Evolutionary conservation across 2,329 filamentous ascomycete genomes (phyloP).

Genomic region (Neocucurbitaria cava): DNA sequence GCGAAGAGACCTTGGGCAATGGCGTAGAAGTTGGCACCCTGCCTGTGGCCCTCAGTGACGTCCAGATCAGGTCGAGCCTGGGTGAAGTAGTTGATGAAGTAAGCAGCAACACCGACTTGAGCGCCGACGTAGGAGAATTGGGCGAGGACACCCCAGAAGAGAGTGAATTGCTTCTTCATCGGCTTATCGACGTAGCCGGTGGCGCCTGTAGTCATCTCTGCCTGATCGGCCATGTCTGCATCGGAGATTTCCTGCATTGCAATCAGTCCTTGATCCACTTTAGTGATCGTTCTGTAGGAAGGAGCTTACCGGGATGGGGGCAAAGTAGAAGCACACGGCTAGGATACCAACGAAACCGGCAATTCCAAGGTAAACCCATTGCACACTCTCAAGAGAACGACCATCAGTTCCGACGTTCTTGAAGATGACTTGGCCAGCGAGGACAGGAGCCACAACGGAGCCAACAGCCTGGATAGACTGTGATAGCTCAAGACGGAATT

Average conservation of each 20-base stretch:
- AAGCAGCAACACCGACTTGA: conserved; percentile 63
- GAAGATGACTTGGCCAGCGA: conserved; percentile 78
- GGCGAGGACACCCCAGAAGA: conserved; percentile 45
- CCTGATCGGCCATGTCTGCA: conserved; percentile 63
- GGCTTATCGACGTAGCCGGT: conserved; percentile 66
- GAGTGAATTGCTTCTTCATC: conserved; percentile 65
- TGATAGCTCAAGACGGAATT: conserved; percentile 78
- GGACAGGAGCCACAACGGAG: conserved; percentile 74
- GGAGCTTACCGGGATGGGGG: conserved; percentile 67
- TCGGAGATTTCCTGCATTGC: conserved; percentile 80
- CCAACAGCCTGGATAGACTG: conserved; percentile 81
- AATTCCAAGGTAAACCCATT: conserved; percentile 83
- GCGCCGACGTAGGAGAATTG: conserved; percentile 64
- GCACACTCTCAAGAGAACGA: conserved; percentile 69
- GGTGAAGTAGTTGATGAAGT: conserved; percentile 50
- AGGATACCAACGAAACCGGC: conserved; percentile 74
- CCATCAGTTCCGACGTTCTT: conserved; percentile 63
- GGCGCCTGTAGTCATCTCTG: conserved; percentile 46
- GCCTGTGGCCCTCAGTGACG: conserved; percentile 34
- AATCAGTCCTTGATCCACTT: no score
- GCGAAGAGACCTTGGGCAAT: conserved; percentile 49
- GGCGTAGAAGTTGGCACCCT: conserved; percentile 49
- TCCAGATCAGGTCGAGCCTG: conserved; percentile 42
- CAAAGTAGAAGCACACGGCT: conserved; percentile 70
- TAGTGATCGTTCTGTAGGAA: no score